phyloP scores from a whole-genome alignment of 306 rosid genomes.

The Lathyrus tuberosus region DNA sequence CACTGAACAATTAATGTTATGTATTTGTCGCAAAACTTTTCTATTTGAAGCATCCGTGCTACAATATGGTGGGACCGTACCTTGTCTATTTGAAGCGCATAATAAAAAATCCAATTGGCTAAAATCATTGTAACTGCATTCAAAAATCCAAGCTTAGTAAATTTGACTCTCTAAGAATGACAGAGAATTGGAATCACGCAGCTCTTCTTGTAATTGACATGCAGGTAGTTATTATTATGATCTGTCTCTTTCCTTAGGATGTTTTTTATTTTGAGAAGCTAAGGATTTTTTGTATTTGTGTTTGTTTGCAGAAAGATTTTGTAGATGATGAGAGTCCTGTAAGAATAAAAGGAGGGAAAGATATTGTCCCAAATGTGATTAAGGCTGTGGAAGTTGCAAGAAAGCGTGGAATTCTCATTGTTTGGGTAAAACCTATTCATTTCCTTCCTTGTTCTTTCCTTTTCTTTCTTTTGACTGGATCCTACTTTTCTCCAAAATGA shows the following conservation, averaged over 20 bases:
- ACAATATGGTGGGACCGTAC: too few relatives aligned
- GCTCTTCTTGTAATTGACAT: slow-evolving; percentile 83
- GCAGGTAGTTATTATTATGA: slow-evolving; percentile 58
- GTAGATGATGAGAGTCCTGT: slow-evolving; percentile 54
- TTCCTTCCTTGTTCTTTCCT: background rate
- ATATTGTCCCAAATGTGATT: slow-evolving; percentile 67
- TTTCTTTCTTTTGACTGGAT: too few relatives aligned
- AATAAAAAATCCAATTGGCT: slow-evolving; percentile 27
- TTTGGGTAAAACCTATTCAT: slow-evolving; percentile 58
- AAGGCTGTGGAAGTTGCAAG: slow-evolving; percentile 67
- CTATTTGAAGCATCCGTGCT: too few relatives aligned
- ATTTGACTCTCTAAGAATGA: slow-evolving; percentile 47
- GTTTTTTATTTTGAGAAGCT: slow-evolving; percentile 1
- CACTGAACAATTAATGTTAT: too few relatives aligned
- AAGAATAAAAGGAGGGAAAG: slow-evolving; percentile 65
- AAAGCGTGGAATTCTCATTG: slow-evolving; percentile 64
- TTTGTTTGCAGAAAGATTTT: slow-evolving; percentile 66
- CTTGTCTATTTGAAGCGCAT: background rate
- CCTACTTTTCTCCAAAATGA: too few relatives aligned
- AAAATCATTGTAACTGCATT: slow-evolving; percentile 21
- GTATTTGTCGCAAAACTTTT: too few relatives aligned
- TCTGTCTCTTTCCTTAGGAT: background rate
- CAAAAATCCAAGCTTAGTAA: slow-evolving; percentile 37
- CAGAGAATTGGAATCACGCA: slow-evolving; percentile 48
- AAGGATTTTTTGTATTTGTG: slow-evolving; percentile 2